Evolutionary conservation across 75 land plant species (phyloP), one percentile per base, ranked within the genome.

Genomic region (Ceratopteris richardii): DNA sequence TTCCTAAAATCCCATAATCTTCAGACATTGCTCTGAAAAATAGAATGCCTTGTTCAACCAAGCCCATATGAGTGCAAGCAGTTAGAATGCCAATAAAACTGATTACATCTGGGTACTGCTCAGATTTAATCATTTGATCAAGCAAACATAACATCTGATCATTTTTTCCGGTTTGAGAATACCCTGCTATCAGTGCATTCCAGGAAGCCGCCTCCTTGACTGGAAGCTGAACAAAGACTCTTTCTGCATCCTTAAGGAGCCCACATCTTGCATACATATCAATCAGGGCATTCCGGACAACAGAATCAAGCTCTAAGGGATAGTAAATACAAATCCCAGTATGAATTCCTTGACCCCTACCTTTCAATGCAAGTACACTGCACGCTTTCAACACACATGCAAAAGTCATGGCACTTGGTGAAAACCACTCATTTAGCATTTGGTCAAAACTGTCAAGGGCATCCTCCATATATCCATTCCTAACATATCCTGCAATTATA

Each of bases 261-360:
- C 88, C 88, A 61, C 85, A 75, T 66, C 71, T 84, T 2, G 70
- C 62, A 63, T 85, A 85, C 84, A 81, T 81, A 9, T 72, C 74
- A 5, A 85, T 44, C 22, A 85, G 79, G 1, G 79, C 65, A 76
- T 64, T 75, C 0, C 57, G 26, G 44, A 85, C 77, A 0, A 80
- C 75, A 1, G 70, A 28, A 28, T 69, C 64, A 0, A 1, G 6
- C n/a, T 65, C 71, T 51, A 71, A 74, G 30, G 78, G 64, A 0
- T 74, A 73, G 22, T 71, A 48, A 10, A 29, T 43, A 30, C 78
- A 66, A 19, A 78, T 54, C 27, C 75, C 80, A 0, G 41, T 71
- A 52, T 85, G 88, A 1, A 73, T 53, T 31, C 60, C 27, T 69
- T 73, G 81, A 33, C 84, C 85, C 22, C 53, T 62, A 31, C 61